Evolutionary conservation across 1,284 basidiomycete species (phyloP), one percentile per base, ranked within the genome.

Genomic region (Ceratobasidium papillatum): DNA sequence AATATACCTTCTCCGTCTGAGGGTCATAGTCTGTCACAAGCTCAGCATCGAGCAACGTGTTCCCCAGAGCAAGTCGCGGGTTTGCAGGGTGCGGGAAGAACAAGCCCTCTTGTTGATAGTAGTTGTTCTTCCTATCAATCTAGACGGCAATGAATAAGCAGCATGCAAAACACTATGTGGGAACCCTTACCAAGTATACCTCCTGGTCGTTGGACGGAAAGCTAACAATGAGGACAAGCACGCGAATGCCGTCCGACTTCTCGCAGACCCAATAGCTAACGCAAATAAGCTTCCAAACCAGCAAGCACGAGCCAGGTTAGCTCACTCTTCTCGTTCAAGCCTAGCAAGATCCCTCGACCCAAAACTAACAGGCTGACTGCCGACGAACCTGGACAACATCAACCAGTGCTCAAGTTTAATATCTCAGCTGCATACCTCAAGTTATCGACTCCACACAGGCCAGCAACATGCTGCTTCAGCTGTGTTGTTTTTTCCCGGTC

Each of bases 231-330:
- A 98, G 86, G 61, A 99, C 88, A 54, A 99, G 86, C 38, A 99
- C 94, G 52, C 98, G 90, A 69, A 99, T 84, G 1, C 98, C 98
- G 81, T 99, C 98, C n/a, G 96, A 98, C 85, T 99, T 99, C 84
- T 99, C 98, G 84, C 96, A 98, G 36, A 99, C 97, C 97, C 97
- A 99, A 82, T 94, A 99, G 82, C 95, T 98, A 79, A 47, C 17
- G 17, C 74, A 12, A 69, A 66, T 45, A 69, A 43, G 69, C 25
- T 30, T 2, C 72, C 66, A 51, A 69, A 56, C 43, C 45, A 59
- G 75, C 64, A 41, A 22, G 49, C 22, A 38, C 25, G 59, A 38
- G 61, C 47, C 75, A 41, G 25, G 5, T 52, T 54, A n/a, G 75
- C 88, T 87, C 79, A 95, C 95, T 98, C 94, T 85, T 91, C 88